Evolutionary conservation across 192 early-diverging fungal genomes (phyloP), one percentile per base, ranked within the genome.

Genomic region (Coemansia sp.): DNA sequence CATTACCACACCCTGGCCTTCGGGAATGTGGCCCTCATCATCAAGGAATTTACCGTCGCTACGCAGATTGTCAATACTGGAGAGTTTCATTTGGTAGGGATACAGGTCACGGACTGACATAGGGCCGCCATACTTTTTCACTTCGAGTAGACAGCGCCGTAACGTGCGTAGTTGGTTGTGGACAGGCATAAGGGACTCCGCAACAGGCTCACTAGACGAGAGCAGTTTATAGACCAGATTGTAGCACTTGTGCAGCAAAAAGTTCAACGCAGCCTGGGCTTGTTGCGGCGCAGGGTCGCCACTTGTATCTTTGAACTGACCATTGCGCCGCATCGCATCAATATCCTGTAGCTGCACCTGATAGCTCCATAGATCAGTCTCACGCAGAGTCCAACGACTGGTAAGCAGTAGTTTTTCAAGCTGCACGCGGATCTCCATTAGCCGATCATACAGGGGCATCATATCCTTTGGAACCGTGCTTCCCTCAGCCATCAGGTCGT

Each of bases 31-130:
- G 22, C 90, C 92, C 54, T 95, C 89, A 62, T 89, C 88, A 56
- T 89, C 90, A 44, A 90, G 78, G 65, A 94, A 96, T 70, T 92
- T 94, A 31, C 94, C 94, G 64, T 94, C 89, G 7, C 85, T 84
- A 50, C 91, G 85, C 80, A 90, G 60, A 54, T 88, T 88, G 53
- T 96, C 92, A 69, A 96, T 88, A 28, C 84, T 86, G 0, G 88
- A 83, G 41, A 96, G 78, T 63, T 93, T 93, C 86, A 96, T 88
- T 75, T 94, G 92, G 77, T 94, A 95, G 18, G 90, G 90, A 72
- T 93, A 89, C 52, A 95, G 64, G 49, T 93, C 90, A 28, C 85
- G 83, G 7, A 82, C 80, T 54, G 89, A 86, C 60, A 91, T 73
- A 26, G 88, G 85, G 21, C 90, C 88, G 44, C 90, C 91, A 78